Evolutionary conservation across 441 rosid species (phyloP), one percentile per base, ranked within the genome.

Genomic region (Bocquillonia castaneifolia): DNA sequence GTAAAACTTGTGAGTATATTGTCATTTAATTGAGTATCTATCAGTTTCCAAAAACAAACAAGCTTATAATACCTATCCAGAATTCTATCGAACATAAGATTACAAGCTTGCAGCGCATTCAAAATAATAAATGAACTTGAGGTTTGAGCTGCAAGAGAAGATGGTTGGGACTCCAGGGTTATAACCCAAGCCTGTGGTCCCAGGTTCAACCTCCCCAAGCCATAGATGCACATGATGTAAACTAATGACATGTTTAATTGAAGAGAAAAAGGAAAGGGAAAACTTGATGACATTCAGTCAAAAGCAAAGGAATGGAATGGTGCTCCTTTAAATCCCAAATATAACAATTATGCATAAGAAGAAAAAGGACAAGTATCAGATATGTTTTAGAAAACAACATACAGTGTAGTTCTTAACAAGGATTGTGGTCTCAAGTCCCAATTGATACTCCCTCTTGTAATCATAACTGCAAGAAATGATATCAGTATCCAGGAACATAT

Each of bases 341-440:
- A 45, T 29, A 57, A 28, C 50, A 42, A 51, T 61, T 56, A 29
- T 15, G 10, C 25, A 9, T 7, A 74, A 60, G 29, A 10, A 45
- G 40, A 68, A 44, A 36, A 28, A 15, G 2, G 13, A 39, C 32
- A 52, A 66, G 45, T 8, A 40, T 10, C 40, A 61, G 63, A 32
- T 34, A 25, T 50, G 25, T 0, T n/a, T 48, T 39, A 58, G 15
- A 79, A 34, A 59, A 65, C 13, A 73, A 86, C 93, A 84, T 68
- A 91, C 98, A 36, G 98, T 93, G 77, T 93, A 90, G 66, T 91
- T 80, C 82, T 93, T 91, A 66, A 93, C 97, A 51, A 91, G 98
- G 77, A 93, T 91, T 54, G 97, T 93, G 69, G 97, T 93, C 86
- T 93, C 97, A 70, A 89, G 96, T 23, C 99, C 99, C 69, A 91